These are phyloP conservation scores for Coemansia aciculifera DNA, from an alignment of 192 early-diverging fungal genomes.

Conservation along the genomic window DNA sequence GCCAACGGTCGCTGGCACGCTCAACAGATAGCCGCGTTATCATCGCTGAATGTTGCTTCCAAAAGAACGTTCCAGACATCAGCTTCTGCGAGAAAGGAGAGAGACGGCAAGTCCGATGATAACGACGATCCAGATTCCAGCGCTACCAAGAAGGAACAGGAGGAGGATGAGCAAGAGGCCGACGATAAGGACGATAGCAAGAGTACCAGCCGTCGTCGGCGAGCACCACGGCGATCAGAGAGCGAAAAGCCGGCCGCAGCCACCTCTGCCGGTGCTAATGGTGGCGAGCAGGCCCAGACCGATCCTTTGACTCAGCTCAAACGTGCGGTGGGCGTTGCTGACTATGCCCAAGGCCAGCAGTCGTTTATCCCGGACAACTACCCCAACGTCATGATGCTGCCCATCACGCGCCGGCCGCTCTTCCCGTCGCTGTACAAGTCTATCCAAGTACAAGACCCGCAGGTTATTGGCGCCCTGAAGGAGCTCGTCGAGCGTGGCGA, in stretches of 20 bases:
- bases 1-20: background rate
- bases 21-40: background rate
- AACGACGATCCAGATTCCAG: conserved; percentile 16
- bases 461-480: conserved; percentile 89
- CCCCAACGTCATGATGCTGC: conserved; percentile 91
- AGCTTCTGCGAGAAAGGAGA: conserved; percentile 18
- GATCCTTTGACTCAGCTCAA: conserved; percentile 49
- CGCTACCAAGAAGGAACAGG: conserved; percentile 1
- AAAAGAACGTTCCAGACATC: conserved; percentile 36
- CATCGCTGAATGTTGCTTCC: background rate
- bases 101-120: conserved; percentile 24
- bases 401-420: conserved; percentile 87
- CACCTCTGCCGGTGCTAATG: conserved; percentile 6
- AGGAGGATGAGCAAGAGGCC: conserved; percentile 12
- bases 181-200: conserved; percentile 11
- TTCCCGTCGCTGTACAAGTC: conserved; percentile 99
- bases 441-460: conserved; percentile 92
- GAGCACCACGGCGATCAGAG: conserved; percentile 38
- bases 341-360: conserved; percentile 66
- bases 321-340: conserved; percentile 61
- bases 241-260: conserved; percentile 15
- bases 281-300: conserved; percentile 2
- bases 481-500: conserved; percentile 87
- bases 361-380: conserved; percentile 88
- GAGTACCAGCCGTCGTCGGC: conserved; percentile 26